Percentiles rank a stretch among this genome's conserved stretches.
Evolutionary conservation across 805 yeast species (phyloP).

Genomic region (Kazachstania psychrophila): DNA sequence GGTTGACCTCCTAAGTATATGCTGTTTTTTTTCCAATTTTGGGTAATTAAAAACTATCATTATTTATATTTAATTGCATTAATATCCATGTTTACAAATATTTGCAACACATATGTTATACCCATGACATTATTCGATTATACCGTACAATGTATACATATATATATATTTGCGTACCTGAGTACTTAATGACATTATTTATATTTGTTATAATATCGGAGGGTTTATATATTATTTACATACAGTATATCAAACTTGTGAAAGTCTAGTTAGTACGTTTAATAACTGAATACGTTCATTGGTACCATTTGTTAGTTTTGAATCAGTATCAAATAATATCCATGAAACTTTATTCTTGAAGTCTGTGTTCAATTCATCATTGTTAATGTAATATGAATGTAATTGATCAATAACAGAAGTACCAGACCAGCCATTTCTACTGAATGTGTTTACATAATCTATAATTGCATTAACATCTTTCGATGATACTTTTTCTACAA

Average conservation of each 20-base stretch:
- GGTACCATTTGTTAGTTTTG: constrained; percentile 69
- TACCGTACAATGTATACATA: no score
- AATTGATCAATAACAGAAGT: constrained; percentile 61
- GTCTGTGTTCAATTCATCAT: constrained; percentile 38
- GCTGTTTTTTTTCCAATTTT: background rate
- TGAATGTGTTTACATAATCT: constrained; percentile 39
- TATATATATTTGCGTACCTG: background rate
- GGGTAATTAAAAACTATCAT: no score
- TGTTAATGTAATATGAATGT: constrained; percentile 55
- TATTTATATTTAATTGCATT: no score
- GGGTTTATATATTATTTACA: no score
- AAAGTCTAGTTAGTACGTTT: constrained; percentile 49
- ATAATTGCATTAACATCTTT: constrained; percentile 31
- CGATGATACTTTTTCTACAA: constrained; percentile 33
- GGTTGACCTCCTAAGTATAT: constrained; percentile 10
- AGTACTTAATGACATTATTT: no score
- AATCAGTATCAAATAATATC: constrained; percentile 65
- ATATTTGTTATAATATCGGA: background rate
- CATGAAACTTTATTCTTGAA: constrained; percentile 60
- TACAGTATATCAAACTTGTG: constrained; percentile 31
- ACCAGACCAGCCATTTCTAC: constrained; percentile 70
- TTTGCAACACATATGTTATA: no score
- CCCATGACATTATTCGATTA: no score
- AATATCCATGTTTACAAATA: no score
- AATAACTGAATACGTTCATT: constrained; percentile 80